Evolutionary conservation across 2,329 filamentous ascomycete genomes (phyloP).

Genomic region (Talaromyces sp.): DNA sequence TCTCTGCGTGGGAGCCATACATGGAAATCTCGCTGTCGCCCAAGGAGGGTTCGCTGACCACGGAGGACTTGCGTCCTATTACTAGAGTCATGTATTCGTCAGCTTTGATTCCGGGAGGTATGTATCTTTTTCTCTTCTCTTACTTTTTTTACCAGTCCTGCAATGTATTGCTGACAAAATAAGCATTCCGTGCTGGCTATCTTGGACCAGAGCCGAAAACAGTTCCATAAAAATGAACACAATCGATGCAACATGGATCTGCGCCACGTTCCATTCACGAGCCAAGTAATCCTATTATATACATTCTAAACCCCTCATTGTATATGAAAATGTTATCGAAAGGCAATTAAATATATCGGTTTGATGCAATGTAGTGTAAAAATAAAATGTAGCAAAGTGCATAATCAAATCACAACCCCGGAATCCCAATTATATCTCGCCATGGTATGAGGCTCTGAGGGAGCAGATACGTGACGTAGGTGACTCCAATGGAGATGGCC

Average conservation of each 20-base stretch:
- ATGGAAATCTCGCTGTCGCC: constrained; percentile 30
- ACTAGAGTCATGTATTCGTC: constrained; percentile 54
- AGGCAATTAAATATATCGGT: neutral
- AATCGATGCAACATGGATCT: neutral
- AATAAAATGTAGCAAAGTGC: neutral
- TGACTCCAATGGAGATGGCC: constrained; percentile 40
- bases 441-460: constrained; percentile 40
- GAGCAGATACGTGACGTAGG: constrained; percentile 48
- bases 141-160: too few relatives aligned
- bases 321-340: neutral
- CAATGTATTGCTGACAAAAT: neutral
- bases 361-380: neutral
- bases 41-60: constrained; percentile 14
- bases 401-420: constrained; percentile 14
- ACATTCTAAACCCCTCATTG: neutral
- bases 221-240: constrained; percentile 3
- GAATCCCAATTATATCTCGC: constrained; percentile 42
- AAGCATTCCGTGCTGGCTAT: constrained; percentile 32
- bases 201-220: constrained; percentile 28
- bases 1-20: constrained; percentile 33
- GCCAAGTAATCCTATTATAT: neutral
- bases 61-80: constrained; percentile 47
- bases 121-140: constrained; percentile 21
- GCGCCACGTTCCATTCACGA: neutral
- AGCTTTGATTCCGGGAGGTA: constrained; percentile 51